Percentiles rank a stretch among this genome's conserved stretches.
These are phyloP conservation scores for Phytophthora foliorum DNA, from an alignment of 352 stramenopile genomes.

Conservation along the genomic window DNA sequence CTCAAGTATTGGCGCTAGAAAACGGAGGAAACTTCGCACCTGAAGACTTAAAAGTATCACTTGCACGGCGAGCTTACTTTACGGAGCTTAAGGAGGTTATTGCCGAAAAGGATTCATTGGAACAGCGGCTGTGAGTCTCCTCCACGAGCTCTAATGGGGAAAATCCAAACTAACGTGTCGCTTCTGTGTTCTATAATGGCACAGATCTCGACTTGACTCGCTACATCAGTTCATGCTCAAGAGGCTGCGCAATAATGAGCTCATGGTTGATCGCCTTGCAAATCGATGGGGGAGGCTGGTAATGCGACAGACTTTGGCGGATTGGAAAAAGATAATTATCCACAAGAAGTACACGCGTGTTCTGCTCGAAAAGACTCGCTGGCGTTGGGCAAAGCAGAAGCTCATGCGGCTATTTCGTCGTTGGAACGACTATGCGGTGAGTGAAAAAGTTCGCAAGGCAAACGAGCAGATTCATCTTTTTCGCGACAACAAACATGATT, in stretches of 20 bases:
- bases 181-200: neutral
- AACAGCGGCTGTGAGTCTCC: constrained; percentile 47
- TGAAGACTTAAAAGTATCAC: constrained; percentile 27
- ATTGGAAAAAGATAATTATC: constrained; percentile 81
- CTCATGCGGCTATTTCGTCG: constrained; percentile 52
- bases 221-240: constrained; percentile 63
- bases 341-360: constrained; percentile 81
- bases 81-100: constrained; percentile 59
- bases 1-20: neutral
- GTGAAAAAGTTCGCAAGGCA: constrained; percentile 45
- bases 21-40: constrained; percentile 10
- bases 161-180: neutral
- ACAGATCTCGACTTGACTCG: constrained; percentile 47
- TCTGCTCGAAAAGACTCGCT: constrained; percentile 66
- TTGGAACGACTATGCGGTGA: constrained; percentile 53
- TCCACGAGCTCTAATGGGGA: neutral
- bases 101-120: constrained; percentile 43
- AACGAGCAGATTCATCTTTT: constrained; percentile 57
- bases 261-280: constrained; percentile 70
- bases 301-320: constrained; percentile 64
- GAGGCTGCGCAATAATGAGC: constrained; percentile 69
- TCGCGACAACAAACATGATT: constrained; percentile 55
- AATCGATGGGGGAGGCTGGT: constrained; percentile 59
- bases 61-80: constrained; percentile 64
- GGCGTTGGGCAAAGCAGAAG: constrained; percentile 61